Percentiles rank a stretch among this genome's conserved stretches.
phyloP scores from a whole-genome alignment of 73 alveolate genomes.

The Stentor roeselii region DNA sequence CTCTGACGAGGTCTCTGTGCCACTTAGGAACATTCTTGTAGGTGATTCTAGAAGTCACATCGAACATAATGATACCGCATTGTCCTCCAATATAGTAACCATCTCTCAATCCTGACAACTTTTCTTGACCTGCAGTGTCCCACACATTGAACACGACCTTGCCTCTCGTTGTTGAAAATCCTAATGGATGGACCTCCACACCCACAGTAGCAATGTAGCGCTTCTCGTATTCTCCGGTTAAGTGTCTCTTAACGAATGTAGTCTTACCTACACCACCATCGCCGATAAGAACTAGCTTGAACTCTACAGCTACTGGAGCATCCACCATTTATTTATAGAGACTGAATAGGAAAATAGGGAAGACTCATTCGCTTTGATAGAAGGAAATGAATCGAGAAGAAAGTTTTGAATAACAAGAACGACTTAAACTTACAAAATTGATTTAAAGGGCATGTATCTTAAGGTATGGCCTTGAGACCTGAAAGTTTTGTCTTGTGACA shows the following conservation, averaged over 20 bases:
- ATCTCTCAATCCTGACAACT: constrained; percentile 81
- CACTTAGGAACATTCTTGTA: constrained; percentile 95
- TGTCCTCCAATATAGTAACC: constrained; percentile 73
- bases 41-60: constrained; percentile 95
- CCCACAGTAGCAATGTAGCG: constrained; percentile 91
- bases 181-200: constrained; percentile 92
- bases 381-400: too few species aligned
- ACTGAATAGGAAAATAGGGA: too few species aligned
- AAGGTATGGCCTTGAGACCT: too few species aligned
- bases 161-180: constrained; percentile 81
- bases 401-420: too few species aligned
- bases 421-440: too few species aligned
- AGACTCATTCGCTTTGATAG: too few species aligned
- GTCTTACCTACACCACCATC: constrained; percentile 91
- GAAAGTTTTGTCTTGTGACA: too few species aligned
- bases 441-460: too few species aligned
- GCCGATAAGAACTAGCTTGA: constrained; percentile 75
- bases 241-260: constrained; percentile 79
- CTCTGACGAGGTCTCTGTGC: constrained; percentile 93
- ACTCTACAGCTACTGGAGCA: constrained; percentile 66
- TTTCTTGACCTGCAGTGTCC: constrained; percentile 93
- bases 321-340: too few species aligned
- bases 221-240: constrained; percentile 84
- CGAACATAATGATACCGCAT: constrained; percentile 85
- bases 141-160: constrained; percentile 70